phyloP scores from a whole-genome alignment of 2,329 filamentous ascomycete genomes.

The Fusarium duplospermum region DNA sequence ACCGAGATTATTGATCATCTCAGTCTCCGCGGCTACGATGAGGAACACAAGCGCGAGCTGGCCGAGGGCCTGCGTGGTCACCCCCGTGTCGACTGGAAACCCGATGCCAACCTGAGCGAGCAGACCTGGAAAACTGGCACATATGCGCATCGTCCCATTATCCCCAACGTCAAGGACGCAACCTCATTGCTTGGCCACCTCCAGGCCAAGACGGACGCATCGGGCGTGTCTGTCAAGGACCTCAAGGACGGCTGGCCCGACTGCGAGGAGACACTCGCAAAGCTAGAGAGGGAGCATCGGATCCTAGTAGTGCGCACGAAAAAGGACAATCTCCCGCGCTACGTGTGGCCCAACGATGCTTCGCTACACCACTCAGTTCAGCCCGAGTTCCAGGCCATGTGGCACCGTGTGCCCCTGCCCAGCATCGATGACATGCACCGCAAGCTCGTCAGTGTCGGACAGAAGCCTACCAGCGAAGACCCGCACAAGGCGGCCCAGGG shows the following conservation, averaged over 20 bases:
- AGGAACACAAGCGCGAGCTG: conserved; percentile 72
- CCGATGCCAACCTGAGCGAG: conserved; percentile 69
- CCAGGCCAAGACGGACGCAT: conserved; percentile 82
- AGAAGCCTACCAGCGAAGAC: conserved; percentile 87
- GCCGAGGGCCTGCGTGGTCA: conserved; percentile 75
- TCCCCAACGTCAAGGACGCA: conserved; percentile 80
- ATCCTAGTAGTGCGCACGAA: conserved; percentile 89
- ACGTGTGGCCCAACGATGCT: conserved; percentile 90
- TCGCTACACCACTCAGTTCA: conserved; percentile 81
- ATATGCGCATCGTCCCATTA: conserved; percentile 87
- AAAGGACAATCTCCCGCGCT: conserved; percentile 88
- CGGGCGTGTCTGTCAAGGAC: conserved; percentile 86
- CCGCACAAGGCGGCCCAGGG: conserved; percentile 61
- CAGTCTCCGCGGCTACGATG: conserved; percentile 72
- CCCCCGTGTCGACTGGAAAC: conserved; percentile 67
- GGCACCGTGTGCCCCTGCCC: conserved; percentile 84
- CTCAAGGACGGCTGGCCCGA: conserved; percentile 96
- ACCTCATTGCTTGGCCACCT: conserved; percentile 84
- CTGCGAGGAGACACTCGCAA: conserved; percentile 81
- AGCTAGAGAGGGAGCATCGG: conserved; percentile 81
- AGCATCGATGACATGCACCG: conserved; percentile 79
- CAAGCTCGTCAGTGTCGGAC: conserved; percentile 79
- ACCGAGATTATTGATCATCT: conserved; percentile 84
- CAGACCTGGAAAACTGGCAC: conserved; percentile 76
- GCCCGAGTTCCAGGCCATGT: conserved; percentile 84